These are phyloP conservation scores for Wickerhamiella galacta DNA, from an alignment of 805 yeast species.

Conservation along the genomic window DNA sequence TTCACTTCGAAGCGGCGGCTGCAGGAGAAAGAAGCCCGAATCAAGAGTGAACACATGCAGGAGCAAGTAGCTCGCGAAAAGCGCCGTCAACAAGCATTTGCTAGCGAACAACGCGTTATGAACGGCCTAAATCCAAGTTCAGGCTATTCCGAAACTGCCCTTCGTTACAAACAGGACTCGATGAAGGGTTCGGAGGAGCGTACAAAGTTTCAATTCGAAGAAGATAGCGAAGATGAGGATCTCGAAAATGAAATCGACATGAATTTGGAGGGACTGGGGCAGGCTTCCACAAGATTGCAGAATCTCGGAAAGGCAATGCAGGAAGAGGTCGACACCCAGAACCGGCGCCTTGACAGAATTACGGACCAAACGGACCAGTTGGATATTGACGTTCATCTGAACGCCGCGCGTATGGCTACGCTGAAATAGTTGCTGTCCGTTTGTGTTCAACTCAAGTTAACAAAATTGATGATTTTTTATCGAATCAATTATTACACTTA, in stretches of 20 bases:
- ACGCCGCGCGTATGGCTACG: conserved; percentile 44
- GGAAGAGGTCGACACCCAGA: conserved; percentile 66
- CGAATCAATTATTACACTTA: no score
- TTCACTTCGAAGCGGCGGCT: conserved; percentile 67
- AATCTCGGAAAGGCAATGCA: conserved; percentile 57
- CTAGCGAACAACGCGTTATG: conserved; percentile 52
- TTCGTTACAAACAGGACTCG: conserved; percentile 36
- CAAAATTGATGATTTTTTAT: no score
- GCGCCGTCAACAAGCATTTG: conserved; percentile 40
- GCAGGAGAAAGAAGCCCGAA: conserved; percentile 53
- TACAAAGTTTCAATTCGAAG: conserved; percentile 32
- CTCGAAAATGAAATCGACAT: conserved; percentile 75
- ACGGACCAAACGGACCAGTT: conserved; percentile 72
- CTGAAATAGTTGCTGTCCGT: no score
- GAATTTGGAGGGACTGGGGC: conserved; percentile 64
- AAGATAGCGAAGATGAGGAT: conserved; percentile 84
- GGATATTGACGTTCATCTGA: conserved; percentile 70
- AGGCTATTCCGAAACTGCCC: conserved; percentile 16
- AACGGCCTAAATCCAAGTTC: conserved; percentile 25
- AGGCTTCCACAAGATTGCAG: conserved; percentile 52
- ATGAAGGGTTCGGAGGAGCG: conserved; percentile 26
- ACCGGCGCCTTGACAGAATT: conserved; percentile 50
- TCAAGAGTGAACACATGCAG: conserved; percentile 42
- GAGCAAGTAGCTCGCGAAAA: conserved; percentile 48
- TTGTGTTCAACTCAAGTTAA: no score